Evolutionary conservation across 73 alveolate genomes (phyloP), one percentile per base, ranked within the genome.

Genomic region (Urostyla sp.): DNA sequence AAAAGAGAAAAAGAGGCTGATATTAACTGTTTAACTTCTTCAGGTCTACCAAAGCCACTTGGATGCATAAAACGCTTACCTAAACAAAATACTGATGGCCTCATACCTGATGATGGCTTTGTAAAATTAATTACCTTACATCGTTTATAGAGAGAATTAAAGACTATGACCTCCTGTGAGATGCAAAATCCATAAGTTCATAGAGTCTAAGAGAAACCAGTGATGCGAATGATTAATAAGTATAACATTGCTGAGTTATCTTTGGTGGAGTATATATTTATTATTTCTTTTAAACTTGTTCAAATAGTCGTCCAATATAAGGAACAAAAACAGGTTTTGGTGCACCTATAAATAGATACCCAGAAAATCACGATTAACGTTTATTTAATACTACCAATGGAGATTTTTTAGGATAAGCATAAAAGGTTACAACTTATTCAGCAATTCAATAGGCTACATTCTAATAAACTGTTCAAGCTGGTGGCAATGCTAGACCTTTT

Each of bases 311-410:
- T 27, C 88, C 90, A 0, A 57, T 89, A 6, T 55, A 77, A 0
- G 95, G 95, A 0, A 87, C 95, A 16, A 35, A 78, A 30, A 37
- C 63, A 5, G 95, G 95, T 37, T 89, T 89, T 49, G 95, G 95
- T 38, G 90, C 92, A 0, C 82, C 73, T 11, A 66, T 89, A 51
- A 67, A 87, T 32, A 34, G 89, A 23, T 69, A 75, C 54, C 80
- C 69, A 8, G 60, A 16, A 34, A 59, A 66, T 48, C 87, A 80
- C 57, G 90, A 84, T 16, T 30, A 84, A 50, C 53, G 87, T 30
- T 59, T 34, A 18, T 84, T 84, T 54, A 49, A 83, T 13, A 89
- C 95, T 0, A 84, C 91, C 2, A 49, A 54, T 24, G 73, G 54
- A 21, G 88, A 76, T 21, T 21, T 34, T 85, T 26, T 26, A 23